These are phyloP conservation scores for Lathyrus oleraceus DNA, from an alignment of 306 rosid genomes.

Conservation along the genomic window DNA sequence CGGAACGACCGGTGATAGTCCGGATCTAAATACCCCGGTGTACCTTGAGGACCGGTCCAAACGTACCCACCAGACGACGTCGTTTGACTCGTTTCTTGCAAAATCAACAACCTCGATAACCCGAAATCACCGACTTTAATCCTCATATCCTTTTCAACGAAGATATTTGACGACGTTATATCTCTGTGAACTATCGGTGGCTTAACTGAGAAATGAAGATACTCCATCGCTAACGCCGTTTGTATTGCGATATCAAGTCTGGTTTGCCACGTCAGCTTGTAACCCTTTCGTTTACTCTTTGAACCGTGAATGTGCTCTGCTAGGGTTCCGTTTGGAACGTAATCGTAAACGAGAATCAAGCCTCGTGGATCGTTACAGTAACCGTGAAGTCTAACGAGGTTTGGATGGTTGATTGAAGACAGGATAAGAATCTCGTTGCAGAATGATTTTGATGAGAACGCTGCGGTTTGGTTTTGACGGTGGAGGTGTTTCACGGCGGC, in stretches of 20 bases:
- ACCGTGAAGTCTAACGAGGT: slow-evolving; percentile 90
- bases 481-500: slow-evolving; percentile 91
- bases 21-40: slow-evolving; percentile 95
- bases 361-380: slow-evolving; percentile 95
- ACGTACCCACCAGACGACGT: slow-evolving; percentile 64
- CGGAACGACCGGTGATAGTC: slow-evolving; percentile 89
- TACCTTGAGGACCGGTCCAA: slow-evolving; percentile 97
- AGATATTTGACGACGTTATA: slow-evolving; percentile 80
- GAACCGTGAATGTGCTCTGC: slow-evolving; percentile 82
- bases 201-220: slow-evolving; percentile 72
- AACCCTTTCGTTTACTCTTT: slow-evolving; percentile 40
- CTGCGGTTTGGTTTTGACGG: slow-evolving; percentile 51
- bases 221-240: slow-evolving; percentile 91
- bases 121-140: slow-evolving; percentile 96
- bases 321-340: slow-evolving; percentile 85
- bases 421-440: slow-evolving; percentile 92
- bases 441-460: slow-evolving; percentile 74
- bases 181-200: slow-evolving; percentile 93
- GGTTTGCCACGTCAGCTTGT: slow-evolving; percentile 63
- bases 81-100: slow-evolving; percentile 46
- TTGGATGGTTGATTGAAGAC: slow-evolving; percentile 79
- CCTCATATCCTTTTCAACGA: slow-evolving; percentile 84
- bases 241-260: slow-evolving; percentile 77
- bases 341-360: slow-evolving; percentile 70
- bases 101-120: slow-evolving; percentile 65